A percentile compares a stretch with the other conserved stretches of the same genome.
phyloP scores from a whole-genome alignment of 164 flowering plant genomes.

The Chimonanthus salicifolius region DNA sequence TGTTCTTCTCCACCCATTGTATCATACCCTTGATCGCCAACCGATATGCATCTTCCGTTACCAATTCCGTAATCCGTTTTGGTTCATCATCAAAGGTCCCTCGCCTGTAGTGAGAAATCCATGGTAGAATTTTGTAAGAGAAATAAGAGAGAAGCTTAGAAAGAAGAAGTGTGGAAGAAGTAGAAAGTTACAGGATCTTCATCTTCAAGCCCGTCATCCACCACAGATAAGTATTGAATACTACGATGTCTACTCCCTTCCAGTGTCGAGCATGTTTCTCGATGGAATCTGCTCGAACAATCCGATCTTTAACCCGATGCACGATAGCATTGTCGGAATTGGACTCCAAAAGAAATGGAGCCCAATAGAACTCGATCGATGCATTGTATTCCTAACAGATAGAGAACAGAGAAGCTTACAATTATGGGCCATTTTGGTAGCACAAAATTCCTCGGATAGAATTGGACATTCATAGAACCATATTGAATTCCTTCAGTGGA shows the following conservation, averaged over 20 bases:
- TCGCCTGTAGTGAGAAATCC: conserved; percentile 24
- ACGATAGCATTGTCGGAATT: conserved; percentile 61
- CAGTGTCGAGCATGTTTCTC: conserved; percentile 57
- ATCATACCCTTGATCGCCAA: conserved; percentile 67
- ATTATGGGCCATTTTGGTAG: not conserved
- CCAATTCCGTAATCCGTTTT: conserved; percentile 40
- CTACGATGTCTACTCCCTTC: conserved; percentile 63
- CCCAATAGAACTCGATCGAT: conserved; percentile 94
- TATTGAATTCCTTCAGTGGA: too few relatives aligned
- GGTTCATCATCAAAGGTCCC: conserved; percentile 53
- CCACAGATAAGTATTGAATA: conserved; percentile 77
- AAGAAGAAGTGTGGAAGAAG: not conserved
- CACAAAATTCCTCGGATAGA: too few relatives aligned
- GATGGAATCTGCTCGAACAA: conserved; percentile 65
- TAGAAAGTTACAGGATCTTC: conserved; percentile 46
- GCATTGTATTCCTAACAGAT: conserved; percentile 76
- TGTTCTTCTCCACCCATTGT: conserved; percentile 60
- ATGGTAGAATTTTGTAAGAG: not conserved
- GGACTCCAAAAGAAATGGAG: conserved; percentile 90
- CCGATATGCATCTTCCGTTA: conserved; percentile 59
- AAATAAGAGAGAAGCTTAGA: not conserved
- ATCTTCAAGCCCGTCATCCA: conserved; percentile 69
- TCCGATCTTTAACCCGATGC: conserved; percentile 55
- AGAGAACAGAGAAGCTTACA: not conserved
- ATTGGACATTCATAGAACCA: too few relatives aligned